Percentiles rank a stretch among this genome's conserved stretches.
These are phyloP conservation scores for Raffaelea ambrosiae DNA, from an alignment of 2,329 filamentous ascomycete genomes.

Conservation along the genomic window DNA sequence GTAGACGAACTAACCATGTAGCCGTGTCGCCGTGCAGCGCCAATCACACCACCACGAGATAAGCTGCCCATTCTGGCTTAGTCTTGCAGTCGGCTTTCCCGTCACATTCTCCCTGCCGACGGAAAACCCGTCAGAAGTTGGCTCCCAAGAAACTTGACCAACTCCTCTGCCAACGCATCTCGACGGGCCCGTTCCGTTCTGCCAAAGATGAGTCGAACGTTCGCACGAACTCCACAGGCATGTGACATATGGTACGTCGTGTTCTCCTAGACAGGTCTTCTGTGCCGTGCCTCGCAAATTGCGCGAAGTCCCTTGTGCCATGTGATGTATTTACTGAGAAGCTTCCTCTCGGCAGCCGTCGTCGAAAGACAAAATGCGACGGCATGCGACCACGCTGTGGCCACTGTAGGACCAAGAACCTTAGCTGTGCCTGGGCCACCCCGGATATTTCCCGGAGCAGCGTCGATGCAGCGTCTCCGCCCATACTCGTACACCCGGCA, in stretches of 20 bases:
- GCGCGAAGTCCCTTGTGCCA: not conserved
- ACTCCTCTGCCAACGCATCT: no score
- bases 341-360: constrained; percentile 2
- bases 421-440: constrained; percentile 4
- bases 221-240: constrained; percentile 8
- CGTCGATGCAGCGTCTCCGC: no score
- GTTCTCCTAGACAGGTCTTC: not conserved
- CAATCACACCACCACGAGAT: no score
- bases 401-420: not conserved
- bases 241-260: constrained; percentile 4
- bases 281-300: no score
- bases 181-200: no score
- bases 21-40: no score
- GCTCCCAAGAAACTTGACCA: no score
- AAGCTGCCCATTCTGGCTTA: no score
- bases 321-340: not conserved
- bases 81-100: not conserved
- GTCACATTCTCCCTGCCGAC: not conserved
- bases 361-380: constrained; percentile 11
- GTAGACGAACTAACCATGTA: no score
- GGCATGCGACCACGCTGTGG: constrained; percentile 3
- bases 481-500: no score
- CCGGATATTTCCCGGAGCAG: no score
- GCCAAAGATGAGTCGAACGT: constrained; percentile 4
- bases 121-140: no score